A percentile compares a stretch with the other conserved stretches of the same genome.
Conservation (phyloP, 1,284 basidiomycete genomes). For the Wallemia mellicola region DNA sequence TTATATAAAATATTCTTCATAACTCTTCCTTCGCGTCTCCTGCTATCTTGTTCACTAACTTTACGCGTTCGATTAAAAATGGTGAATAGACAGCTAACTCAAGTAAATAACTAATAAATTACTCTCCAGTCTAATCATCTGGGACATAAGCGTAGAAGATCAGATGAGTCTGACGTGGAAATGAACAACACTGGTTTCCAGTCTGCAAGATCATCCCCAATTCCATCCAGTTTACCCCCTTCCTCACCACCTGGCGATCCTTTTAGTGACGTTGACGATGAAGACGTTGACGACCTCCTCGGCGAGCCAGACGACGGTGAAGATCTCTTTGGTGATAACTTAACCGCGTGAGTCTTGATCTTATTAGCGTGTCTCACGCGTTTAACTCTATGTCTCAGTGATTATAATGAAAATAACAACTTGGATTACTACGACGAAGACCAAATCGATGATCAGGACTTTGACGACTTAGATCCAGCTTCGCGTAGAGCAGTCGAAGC, state of each 20-base stretch:
- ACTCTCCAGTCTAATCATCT: too few relatives aligned
- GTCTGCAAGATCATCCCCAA: constrained; percentile 10
- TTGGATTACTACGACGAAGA: constrained; percentile 68
- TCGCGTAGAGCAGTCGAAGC: constrained; percentile 59
- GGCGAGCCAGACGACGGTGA: constrained; percentile 57
- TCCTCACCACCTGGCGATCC: constrained; percentile 44
- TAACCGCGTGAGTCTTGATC: too few relatives aligned
- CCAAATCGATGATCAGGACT: constrained; percentile 56
- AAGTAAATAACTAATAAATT: too few relatives aligned
- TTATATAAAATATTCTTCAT: too few relatives aligned
- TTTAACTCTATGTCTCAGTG: too few relatives aligned
- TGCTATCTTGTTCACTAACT: too few relatives aligned
- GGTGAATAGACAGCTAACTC: too few relatives aligned
- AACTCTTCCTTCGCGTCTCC: too few relatives aligned
- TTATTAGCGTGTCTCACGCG: too few relatives aligned
- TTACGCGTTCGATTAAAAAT: too few relatives aligned
- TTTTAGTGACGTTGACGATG: constrained; percentile 65
- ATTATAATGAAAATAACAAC: constrained; percentile 52
- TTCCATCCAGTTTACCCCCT: constrained; percentile 16
- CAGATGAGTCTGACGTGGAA: not conserved
- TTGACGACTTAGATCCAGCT: constrained; percentile 37
- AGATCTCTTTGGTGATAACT: constrained; percentile 60
- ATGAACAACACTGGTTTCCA: not conserved
- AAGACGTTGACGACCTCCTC: constrained; percentile 39
- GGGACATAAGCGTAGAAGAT: not conserved